Evolutionary conservation across 176 grass and related monocot species (phyloP).

Genomic region (Phragmites australis): DNA sequence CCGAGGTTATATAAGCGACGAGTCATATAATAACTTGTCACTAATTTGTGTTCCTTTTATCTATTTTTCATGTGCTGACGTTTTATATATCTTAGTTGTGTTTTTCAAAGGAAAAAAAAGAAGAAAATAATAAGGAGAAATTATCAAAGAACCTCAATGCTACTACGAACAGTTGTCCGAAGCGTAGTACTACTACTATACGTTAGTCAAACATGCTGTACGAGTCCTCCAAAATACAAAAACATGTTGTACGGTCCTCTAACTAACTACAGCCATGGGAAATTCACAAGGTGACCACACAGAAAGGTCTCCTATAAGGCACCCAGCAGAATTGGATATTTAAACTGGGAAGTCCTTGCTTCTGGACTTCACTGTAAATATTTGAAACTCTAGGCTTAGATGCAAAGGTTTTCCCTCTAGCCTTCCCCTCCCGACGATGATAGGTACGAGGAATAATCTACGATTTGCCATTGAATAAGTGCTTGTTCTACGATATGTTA

Average conservation of each 20-base stretch:
- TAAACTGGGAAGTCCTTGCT: not conserved
- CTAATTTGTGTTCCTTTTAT: too few species aligned
- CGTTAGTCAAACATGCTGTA: not conserved
- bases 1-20: too few species aligned
- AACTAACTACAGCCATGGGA: not conserved
- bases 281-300: not conserved
- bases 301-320: not conserved
- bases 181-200: too few species aligned
- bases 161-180: not conserved
- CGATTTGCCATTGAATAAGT: too few species aligned
- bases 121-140: not conserved
- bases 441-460: too few species aligned
- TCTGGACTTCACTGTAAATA: not conserved
- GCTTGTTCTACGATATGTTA: too few species aligned
- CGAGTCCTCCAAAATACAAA: not conserved
- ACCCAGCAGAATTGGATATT: not conserved
- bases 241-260: too few species aligned
- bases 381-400: not conserved
- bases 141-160: too few species aligned
- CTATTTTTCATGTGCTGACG: too few species aligned
- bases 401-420: too few species aligned
- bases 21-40: too few species aligned
- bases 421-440: too few species aligned
- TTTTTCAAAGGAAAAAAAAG: not conserved
- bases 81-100: not conserved